Percentiles rank a stretch among this genome's conserved stretches.
Conservation (phyloP, 805 yeast species). For the Hanseniaspora pseudoguilliermondii region DNA sequence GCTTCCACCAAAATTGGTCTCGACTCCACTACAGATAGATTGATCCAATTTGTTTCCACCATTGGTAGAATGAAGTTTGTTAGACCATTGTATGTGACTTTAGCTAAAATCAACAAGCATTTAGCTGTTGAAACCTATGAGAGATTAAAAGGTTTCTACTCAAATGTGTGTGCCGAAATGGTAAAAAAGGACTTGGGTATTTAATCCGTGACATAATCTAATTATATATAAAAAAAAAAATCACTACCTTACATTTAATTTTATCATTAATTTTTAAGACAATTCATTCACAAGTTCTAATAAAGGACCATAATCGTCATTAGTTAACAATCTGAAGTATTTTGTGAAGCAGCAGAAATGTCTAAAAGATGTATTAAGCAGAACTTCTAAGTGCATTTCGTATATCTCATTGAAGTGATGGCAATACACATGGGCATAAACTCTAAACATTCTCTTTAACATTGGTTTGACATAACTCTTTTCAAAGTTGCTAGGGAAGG, state of each 20-base stretch:
- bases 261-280: conserved; percentile 14
- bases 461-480: conserved; percentile 63
- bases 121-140: conserved; percentile 57
- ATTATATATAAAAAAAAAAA: conserved; percentile 10
- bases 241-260: background rate
- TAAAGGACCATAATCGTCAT: conserved; percentile 84
- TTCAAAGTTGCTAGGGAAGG: conserved; percentile 76
- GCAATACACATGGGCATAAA: conserved; percentile 94
- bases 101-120: conserved; percentile 49
- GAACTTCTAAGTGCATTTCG: conserved; percentile 84
- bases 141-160: conserved; percentile 49
- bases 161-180: conserved; percentile 72
- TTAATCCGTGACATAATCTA: conserved; percentile 12
- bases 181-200: conserved; percentile 70
- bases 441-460: conserved; percentile 80
- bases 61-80: conserved; percentile 93
- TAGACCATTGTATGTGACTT: conserved; percentile 65
- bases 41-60: conserved; percentile 78
- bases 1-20: conserved; percentile 38
- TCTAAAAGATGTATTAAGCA: conserved; percentile 83
- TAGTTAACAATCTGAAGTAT: conserved; percentile 65
- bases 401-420: conserved; percentile 94
- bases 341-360: conserved; percentile 81
- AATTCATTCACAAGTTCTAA: conserved; percentile 57
- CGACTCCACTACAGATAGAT: conserved; percentile 30